Percentiles rank a stretch among this genome's conserved stretches.
phyloP scores from a whole-genome alignment of 352 stramenopile genomes.

The Globisporangium canariense region DNA sequence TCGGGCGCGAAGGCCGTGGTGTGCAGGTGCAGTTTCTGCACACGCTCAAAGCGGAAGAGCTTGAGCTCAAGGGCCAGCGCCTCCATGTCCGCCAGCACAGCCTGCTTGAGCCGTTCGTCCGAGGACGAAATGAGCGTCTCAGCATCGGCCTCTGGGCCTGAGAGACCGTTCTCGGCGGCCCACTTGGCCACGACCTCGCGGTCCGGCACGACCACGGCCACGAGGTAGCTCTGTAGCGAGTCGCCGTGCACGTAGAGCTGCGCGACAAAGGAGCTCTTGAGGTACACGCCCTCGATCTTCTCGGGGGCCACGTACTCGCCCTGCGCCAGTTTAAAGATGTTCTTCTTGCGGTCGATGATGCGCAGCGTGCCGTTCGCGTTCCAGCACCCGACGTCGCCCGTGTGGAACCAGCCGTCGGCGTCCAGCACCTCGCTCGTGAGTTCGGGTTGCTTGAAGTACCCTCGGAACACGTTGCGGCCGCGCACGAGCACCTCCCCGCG shows the following conservation, averaged over 20 bases:
- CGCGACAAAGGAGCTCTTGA: neutral
- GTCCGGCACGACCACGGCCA: neutral
- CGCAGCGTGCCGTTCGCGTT: conserved; percentile 87
- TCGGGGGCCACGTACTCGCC: conserved; percentile 95
- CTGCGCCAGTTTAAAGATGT: conserved; percentile 90
- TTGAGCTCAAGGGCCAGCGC: conserved; percentile 44
- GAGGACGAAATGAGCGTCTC: neutral
- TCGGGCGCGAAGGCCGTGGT: conserved; percentile 85
- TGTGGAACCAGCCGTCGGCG: conserved; percentile 85
- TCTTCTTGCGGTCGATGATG: conserved; percentile 88
- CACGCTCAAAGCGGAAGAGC: conserved; percentile 91
- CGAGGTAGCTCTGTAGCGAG: neutral
- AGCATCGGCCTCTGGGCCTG: neutral
- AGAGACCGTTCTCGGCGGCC: conserved; percentile 19
- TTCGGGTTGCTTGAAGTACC: neutral
- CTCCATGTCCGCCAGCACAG: conserved; percentile 29
- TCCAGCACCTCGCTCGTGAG: neutral
- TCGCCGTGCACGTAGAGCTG: neutral
- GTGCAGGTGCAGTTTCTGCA: conserved; percentile 89
- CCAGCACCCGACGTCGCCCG: conserved; percentile 88
- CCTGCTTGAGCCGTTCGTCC: conserved; percentile 28
- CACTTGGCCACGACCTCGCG: neutral
- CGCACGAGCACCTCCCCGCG: neutral
- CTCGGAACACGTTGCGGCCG: neutral
- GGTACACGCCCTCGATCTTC: conserved; percentile 91